A percentile compares a stretch with the other conserved stretches of the same genome.
Conservation (phyloP, 2,329 filamentous ascomycete genomes). For the Colletotrichum higginsianum region DNA sequence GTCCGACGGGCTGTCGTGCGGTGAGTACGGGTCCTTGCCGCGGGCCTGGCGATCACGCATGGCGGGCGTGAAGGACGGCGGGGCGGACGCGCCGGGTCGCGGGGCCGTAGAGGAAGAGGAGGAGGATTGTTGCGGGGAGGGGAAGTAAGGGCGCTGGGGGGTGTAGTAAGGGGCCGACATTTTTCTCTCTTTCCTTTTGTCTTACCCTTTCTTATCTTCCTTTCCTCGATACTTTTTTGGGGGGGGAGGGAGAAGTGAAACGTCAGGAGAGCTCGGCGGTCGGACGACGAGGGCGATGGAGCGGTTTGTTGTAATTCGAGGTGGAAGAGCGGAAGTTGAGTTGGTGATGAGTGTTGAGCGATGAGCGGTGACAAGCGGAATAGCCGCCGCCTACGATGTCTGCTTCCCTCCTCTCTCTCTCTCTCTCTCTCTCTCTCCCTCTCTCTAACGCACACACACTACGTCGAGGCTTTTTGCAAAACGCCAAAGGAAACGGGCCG, state of each 20-base stretch:
- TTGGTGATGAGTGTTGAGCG: neutral
- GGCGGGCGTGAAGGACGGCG: conserved; percentile 58
- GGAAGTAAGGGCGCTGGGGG: conserved; percentile 35
- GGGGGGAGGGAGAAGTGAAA: no score
- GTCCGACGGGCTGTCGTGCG: conserved; percentile 51
- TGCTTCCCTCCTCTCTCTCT: neutral
- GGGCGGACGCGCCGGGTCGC: conserved; percentile 42
- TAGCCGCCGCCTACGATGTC: neutral
- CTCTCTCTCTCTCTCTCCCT: no score
- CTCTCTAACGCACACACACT: no score
- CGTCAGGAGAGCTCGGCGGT: neutral
- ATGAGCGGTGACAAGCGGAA: neutral
- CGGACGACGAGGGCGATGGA: neutral
- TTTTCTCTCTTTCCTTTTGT: neutral
- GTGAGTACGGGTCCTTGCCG: conserved; percentile 68
- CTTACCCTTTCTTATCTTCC: neutral
- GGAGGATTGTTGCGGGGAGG: conserved; percentile 26
- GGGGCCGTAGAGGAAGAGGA: conserved; percentile 27
- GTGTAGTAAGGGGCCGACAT: conserved; percentile 37
- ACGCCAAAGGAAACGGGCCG: neutral
- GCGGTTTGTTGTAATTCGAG: neutral
- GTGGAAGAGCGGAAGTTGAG: neutral
- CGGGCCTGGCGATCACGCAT: conserved; percentile 73
- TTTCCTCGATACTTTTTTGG: no score
- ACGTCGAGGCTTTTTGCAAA: neutral